Base-by-base conservation (phyloP, 768 basidiomycete species). In the Cubamyces lactineus region DNA sequence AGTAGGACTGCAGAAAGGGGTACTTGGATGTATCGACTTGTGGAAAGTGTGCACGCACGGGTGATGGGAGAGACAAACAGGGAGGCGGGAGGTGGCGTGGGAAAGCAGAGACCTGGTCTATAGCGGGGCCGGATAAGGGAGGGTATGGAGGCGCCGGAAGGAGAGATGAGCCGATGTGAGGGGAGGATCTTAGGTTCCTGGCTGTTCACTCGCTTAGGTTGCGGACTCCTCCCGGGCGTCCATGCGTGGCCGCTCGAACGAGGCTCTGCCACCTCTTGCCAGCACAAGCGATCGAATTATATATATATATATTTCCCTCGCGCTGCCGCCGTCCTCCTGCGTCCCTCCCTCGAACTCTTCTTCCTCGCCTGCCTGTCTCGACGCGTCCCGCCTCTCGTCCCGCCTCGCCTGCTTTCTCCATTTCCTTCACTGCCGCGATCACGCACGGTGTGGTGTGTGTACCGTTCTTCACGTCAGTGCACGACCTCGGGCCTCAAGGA, bases 401-500 rank as follows among this genome's bases (percentile, higher is more conserved):
- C 48, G 48, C 24, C 19, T 47, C 46, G n/a, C 13, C n/a, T 24
- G 19, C 42, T 17, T 7, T 9, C 19, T 28, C 48, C n/a, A n/a
- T 13, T 15, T 12, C 48, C 2, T 26, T 16, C 26, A 7, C 48
- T 11, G 19, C 16, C 52, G 34, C 38, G 17, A 34, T 11, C 38
- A 21, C 11, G 28, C 17, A 6, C 30, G 24, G 28, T 7, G 26
- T 28, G 23, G 23, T 34, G 34, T 34, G 34, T 34, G 34, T 34
- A 34, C 24, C 49, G 3, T 12, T 26, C 24, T 26, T 30, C 49
- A 30, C 49, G 26, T 26, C 49, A n/a, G 34, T 39, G 34, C 34
- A 30, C 45, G 41, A 28, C 28, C 16, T 34, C 5, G 34, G 42
- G 21, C 58, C 58, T 59, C 58, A 51, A 51, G 50, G 21, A 8